Base-by-base conservation (phyloP, 2,329 filamentous ascomycete species). In the Neonectria magnoliae region DNA sequence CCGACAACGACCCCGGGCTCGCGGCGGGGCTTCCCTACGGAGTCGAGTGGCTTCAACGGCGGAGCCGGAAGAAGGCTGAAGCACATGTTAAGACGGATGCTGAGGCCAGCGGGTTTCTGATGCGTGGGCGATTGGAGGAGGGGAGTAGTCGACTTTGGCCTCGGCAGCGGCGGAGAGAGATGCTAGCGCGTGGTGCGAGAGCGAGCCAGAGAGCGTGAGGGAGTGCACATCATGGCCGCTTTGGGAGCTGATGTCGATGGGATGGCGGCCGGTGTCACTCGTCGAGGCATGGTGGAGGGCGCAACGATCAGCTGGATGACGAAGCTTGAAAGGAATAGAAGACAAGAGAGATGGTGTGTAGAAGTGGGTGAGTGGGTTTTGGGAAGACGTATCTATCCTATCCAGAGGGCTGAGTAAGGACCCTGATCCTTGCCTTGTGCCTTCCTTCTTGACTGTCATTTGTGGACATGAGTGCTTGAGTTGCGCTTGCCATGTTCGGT, bases 251-350 rank as follows among this genome's bases (percentile, higher is more conserved):
- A 42, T 18, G 33, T 18, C 44, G 14, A 51, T 27, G 41, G 57
- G 52, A 57, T 51, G 55, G 63, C 41, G 42, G 41, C 38, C 51
- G 18, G 51, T 29, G 57, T 64, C 52, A 61, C 48, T 60, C 55
- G 67, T 47, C 31, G 31, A 48, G 48, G 48, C 52, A 42, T 45
- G 54, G 58, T 50, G 57, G 67, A 41, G 41, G 22, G 66, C 8
- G 63, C 41, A 58, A 57, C 52, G 62, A 71, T 72, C 70, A 73
- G 65, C 57, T 71, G 67, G 47, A 64, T 54, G 44, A 42, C 31
- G 31, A 38, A 38, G 36, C 36, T 16, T 45, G 25, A 50, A 25
- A 25, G 18, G 29, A 25, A 20, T 18, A 48, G 16, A 54, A 29
- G 11, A 29, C 29, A 51, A 52, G n/a, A 42, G n/a, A 20, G n/a